These are phyloP conservation scores for Kickxella alabastrina DNA, from an alignment of 192 early-diverging fungal species.

Conservation along the genomic window DNA sequence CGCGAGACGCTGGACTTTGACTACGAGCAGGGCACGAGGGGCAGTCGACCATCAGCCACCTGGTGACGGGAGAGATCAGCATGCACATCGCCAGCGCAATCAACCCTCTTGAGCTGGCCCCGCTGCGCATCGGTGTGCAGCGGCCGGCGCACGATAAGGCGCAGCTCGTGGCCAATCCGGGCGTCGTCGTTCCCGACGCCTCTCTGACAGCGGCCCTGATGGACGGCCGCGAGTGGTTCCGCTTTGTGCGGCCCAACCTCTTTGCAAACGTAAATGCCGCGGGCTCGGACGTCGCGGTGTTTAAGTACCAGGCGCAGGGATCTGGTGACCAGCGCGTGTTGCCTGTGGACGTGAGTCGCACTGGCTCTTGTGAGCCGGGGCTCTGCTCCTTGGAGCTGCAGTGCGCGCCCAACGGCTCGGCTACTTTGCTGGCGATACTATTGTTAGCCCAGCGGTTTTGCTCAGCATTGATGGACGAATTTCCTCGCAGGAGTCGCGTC, in stretches of 20 bases:
- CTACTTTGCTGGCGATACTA: slow-evolving; percentile 22
- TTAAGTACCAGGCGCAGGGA: slow-evolving; percentile 34
- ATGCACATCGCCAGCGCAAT: slow-evolving; percentile 25
- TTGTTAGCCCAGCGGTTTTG: slow-evolving; percentile 22
- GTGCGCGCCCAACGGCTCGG: slow-evolving; percentile 23
- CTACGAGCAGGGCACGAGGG: background rate
- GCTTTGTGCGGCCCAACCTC: slow-evolving; percentile 47
- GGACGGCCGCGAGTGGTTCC: slow-evolving; percentile 43
- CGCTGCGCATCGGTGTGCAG: slow-evolving; percentile 39
- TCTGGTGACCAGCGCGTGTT: slow-evolving; percentile 1
- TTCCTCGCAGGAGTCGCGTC: slow-evolving; percentile 30
- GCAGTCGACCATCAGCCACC: background rate
- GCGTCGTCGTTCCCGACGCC: slow-evolving; percentile 34
- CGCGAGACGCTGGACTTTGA: slow-evolving; percentile 34
- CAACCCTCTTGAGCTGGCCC: slow-evolving; percentile 43
- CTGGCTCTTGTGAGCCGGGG: background rate
- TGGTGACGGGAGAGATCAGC: slow-evolving; percentile 30
- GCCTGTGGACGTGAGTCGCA: slow-evolving; percentile 10
- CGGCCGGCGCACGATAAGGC: slow-evolving; percentile 3
- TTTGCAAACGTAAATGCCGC: slow-evolving; percentile 26
- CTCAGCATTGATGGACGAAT: slow-evolving; percentile 30
- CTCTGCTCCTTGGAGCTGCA: slow-evolving; percentile 23
- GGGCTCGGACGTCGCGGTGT: slow-evolving; percentile 22
- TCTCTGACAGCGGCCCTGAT: slow-evolving; percentile 20
- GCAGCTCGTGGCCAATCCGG: slow-evolving; percentile 43